Conservation (phyloP, 352 stramenopile genomes). For the Pythium sp. region DNA sequence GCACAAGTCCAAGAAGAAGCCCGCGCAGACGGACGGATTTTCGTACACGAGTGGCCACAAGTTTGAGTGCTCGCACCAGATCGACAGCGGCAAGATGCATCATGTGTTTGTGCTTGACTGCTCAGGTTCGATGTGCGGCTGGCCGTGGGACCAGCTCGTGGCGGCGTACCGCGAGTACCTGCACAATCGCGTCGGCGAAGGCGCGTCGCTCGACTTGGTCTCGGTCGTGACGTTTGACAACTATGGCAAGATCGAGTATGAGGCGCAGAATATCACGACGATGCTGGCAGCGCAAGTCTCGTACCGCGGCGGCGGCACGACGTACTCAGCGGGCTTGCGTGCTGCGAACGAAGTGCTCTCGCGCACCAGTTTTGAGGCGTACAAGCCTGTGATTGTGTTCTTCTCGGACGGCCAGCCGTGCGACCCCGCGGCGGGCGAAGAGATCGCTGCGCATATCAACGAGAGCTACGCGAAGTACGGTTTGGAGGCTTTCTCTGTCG, state of each 20-base stretch:
- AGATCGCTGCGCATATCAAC: conserved; percentile 54
- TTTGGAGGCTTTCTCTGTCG: conserved; percentile 60
- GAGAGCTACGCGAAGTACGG: conserved; percentile 56
- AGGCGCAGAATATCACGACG: conserved; percentile 48
- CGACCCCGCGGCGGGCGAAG: conserved; percentile 42
- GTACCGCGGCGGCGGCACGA: conserved; percentile 50
- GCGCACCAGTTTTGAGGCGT: conserved; percentile 48
- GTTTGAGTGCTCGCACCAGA: conserved; percentile 68
- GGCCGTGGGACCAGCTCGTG: conserved; percentile 56
- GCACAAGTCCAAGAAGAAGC: conserved; percentile 36
- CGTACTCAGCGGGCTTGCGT: conserved; percentile 48
- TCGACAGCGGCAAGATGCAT: conserved; percentile 51
- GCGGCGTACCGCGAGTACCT: conserved; percentile 62
- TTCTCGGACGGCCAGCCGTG: conserved; percentile 72
- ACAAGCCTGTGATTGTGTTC: conserved; percentile 72
- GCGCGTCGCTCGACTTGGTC: conserved; percentile 56
- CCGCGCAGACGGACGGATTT: conserved; percentile 31
- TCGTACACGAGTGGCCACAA: conserved; percentile 65
- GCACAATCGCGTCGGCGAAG: conserved; percentile 57
- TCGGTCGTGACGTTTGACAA: conserved; percentile 72
- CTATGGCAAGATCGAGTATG: conserved; percentile 38
- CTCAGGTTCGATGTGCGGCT: conserved; percentile 70
- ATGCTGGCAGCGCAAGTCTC: conserved; percentile 27
- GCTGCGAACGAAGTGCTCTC: conserved; percentile 68
- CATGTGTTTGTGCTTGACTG: conserved; percentile 82